These are phyloP conservation scores for Lepraria neglecta DNA, from an alignment of 495 filamentous ascomycete species.

Conservation along the genomic window DNA sequence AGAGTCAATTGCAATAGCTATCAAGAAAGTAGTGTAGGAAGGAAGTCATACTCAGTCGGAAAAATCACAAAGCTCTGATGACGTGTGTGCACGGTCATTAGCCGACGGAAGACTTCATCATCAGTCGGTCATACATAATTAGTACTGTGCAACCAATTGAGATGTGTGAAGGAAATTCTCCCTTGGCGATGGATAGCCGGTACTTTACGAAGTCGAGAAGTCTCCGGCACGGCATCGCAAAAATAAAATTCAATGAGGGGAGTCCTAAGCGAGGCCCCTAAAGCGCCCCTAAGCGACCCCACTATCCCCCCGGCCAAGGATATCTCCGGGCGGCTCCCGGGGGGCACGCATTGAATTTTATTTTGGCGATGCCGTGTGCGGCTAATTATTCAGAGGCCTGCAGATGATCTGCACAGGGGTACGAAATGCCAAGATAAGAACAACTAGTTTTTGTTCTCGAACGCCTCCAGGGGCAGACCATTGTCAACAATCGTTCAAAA, in stretches of 20 bases:
- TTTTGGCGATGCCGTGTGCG: not conserved
- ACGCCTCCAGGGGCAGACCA: not conserved
- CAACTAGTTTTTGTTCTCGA: not conserved
- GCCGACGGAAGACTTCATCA: not conserved
- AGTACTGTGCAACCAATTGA: too few species aligned
- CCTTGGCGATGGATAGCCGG: too few species aligned
- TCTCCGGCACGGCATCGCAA: too few species aligned
- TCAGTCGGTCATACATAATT: too few species aligned
- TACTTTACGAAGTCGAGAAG: too few species aligned
- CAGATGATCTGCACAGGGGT: conserved; percentile 8
- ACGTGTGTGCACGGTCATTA: not conserved
- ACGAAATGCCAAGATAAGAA: too few species aligned
- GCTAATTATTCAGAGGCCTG: conserved; percentile 1
- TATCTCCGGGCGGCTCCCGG: too few species aligned
- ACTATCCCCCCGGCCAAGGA: too few species aligned
- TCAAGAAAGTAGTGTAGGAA: not conserved
- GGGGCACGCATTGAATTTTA: not conserved
- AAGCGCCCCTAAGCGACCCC: too few species aligned
- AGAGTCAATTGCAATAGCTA: not conserved
- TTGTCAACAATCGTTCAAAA: not conserved
- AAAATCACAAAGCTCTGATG: not conserved
- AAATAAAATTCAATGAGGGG: too few species aligned
- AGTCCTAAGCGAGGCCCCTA: too few species aligned
- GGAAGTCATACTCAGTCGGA: not conserved
- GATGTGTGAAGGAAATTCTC: too few species aligned